A percentile compares a stretch with the other conserved stretches of the same genome.
phyloP scores from a whole-genome alignment of 1,284 basidiomycete species.

The Fistulinella cinereoalba region DNA sequence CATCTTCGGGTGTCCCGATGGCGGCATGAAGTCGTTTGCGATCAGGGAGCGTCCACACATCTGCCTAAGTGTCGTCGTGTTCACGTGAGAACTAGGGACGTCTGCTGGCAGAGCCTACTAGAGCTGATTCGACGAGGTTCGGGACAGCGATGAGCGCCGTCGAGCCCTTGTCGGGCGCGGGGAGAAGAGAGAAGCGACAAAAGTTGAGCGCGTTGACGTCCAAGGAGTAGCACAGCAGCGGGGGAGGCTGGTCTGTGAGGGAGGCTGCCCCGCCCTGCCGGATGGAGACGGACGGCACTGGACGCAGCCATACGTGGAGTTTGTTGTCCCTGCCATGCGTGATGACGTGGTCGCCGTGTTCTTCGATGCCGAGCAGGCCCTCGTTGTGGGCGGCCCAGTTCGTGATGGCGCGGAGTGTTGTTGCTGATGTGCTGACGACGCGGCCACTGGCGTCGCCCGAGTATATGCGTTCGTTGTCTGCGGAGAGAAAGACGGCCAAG shows the following conservation, averaged over 20 bases:
- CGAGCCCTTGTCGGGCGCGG: conserved; percentile 11
- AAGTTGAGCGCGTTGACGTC: conserved; percentile 90
- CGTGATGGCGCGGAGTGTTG: conserved; percentile 64
- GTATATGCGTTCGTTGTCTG: conserved; percentile 73
- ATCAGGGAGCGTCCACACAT: conserved; percentile 73
- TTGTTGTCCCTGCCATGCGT: conserved; percentile 91
- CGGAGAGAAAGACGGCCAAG: conserved; percentile 55
- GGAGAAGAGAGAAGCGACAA: conserved; percentile 71
- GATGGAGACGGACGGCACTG: conserved; percentile 41
- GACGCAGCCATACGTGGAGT: conserved; percentile 40
- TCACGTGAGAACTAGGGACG: conserved; percentile 1
- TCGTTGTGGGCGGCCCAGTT: conserved; percentile 80
- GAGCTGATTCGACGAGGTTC: conserved; percentile 82
- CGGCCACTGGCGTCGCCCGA: conserved; percentile 76
- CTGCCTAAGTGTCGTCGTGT: conserved; percentile 49
- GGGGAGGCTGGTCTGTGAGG: conserved; percentile 47
- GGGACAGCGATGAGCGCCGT: conserved; percentile 72
- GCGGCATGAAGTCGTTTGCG: conserved; percentile 73
- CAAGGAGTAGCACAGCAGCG: conserved; percentile 60
- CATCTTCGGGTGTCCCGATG: conserved; percentile 54
- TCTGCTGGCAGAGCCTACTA: conserved; percentile 46
- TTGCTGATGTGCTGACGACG: conserved; percentile 70
- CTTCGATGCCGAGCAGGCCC: conserved; percentile 71
- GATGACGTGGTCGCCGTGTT: conserved; percentile 62
- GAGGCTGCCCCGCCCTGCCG: conserved; percentile 56